Evolutionary conservation across 2,329 filamentous ascomycete species (phyloP).

Genomic region (Thermoascus crustaceus): DNA sequence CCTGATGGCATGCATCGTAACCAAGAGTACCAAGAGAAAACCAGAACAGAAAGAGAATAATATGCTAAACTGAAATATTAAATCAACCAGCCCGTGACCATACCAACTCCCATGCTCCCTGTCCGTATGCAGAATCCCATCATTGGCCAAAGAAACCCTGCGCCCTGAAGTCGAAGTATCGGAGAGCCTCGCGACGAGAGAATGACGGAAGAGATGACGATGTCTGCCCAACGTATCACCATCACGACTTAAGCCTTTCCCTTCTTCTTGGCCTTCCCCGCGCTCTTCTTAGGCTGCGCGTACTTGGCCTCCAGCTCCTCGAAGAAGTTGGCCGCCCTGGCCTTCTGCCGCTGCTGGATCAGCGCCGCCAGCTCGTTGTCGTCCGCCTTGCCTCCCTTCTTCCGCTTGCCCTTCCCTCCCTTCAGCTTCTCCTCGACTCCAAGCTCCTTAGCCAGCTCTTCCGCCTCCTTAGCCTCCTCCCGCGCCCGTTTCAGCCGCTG

Average conservation of each 20-base stretch:
- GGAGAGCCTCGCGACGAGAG: too few species aligned
- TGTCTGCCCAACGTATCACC: slow-evolving; percentile 49
- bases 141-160: too few species aligned
- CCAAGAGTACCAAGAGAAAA: too few species aligned
- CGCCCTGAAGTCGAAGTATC: too few species aligned
- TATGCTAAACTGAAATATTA: too few species aligned
- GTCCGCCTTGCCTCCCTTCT: slow-evolving; percentile 40
- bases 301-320: slow-evolving; percentile 74
- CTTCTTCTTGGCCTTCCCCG: slow-evolving; percentile 33
- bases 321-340: slow-evolving; percentile 55
- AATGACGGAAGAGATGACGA: too few species aligned
- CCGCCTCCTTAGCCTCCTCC: slow-evolving; percentile 63
- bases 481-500: slow-evolving; percentile 54
- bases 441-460: slow-evolving; percentile 65
- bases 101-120: too few species aligned
- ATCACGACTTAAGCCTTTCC: slow-evolving; percentile 52
- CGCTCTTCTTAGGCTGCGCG: slow-evolving; percentile 30
- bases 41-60: too few species aligned
- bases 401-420: slow-evolving; percentile 27
- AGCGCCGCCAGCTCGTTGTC: slow-evolving; percentile 56
- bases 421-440: slow-evolving; percentile 58
- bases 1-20: too few species aligned
- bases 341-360: slow-evolving; percentile 63
- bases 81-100: too few species aligned
- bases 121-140: too few species aligned